phyloP scores from a whole-genome alignment of 805 yeast species.

The Myxozyma mucilagina region DNA sequence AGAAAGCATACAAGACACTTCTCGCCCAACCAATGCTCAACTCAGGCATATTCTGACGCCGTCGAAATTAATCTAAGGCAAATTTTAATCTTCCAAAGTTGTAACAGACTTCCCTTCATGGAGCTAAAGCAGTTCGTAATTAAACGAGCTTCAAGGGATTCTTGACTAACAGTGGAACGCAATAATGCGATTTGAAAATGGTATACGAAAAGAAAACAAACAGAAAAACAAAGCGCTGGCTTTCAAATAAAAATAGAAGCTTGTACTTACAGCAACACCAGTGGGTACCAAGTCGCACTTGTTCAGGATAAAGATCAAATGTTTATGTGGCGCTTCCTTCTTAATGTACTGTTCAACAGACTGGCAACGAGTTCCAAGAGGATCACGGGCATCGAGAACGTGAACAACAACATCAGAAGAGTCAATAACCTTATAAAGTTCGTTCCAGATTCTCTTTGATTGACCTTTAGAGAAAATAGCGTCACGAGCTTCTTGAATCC shows the following conservation, averaged over 20 bases:
- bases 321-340: constrained; percentile 95
- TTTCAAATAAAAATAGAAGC: background rate
- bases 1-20: constrained; percentile 36
- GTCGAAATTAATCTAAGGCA: constrained; percentile 44
- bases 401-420: constrained; percentile 97
- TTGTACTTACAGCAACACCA: constrained; percentile 95
- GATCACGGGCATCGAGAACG: constrained; percentile 96
- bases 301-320: constrained; percentile 88
- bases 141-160: constrained; percentile 30
- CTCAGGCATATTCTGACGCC: constrained; percentile 63
- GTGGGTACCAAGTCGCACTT: constrained; percentile 98
- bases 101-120: constrained; percentile 85
- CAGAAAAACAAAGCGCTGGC: constrained; percentile 12
- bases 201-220: constrained; percentile 3
- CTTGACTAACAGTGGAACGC: constrained; percentile 69
- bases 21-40: constrained; percentile 56
- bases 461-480: constrained; percentile 96
- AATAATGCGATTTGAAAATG: constrained; percentile 1
- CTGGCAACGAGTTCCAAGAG: constrained; percentile 91
- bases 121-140: constrained; percentile 26
- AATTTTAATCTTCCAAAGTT: constrained; percentile 83
- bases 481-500: constrained; percentile 89
- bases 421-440: constrained; percentile 92
- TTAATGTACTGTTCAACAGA: constrained; percentile 89
- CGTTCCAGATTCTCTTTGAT: constrained; percentile 98